These are phyloP conservation scores for Boletus sensibilis DNA, from an alignment of 768 basidiomycete genomes.

Conservation along the genomic window DNA sequence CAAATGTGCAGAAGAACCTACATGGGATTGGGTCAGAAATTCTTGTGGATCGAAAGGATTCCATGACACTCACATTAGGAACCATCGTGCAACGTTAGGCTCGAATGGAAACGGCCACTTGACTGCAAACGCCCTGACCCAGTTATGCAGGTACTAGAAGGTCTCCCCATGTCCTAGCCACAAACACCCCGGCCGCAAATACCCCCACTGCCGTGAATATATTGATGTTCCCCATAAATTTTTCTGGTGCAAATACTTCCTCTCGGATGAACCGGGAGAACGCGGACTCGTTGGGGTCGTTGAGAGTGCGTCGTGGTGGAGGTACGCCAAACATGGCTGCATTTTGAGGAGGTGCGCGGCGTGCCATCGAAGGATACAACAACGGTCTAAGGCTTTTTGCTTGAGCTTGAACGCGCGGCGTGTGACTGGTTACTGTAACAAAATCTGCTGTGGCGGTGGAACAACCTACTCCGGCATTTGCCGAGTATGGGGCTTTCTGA, in stretches of 20 bases:
- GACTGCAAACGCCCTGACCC: background rate
- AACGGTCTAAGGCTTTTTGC: background rate
- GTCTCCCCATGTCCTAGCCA: conserved; percentile 75
- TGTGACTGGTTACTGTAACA: background rate
- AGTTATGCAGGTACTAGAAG: conserved; percentile 63
- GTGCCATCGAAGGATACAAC: conserved; percentile 53
- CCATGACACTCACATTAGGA: conserved; percentile 7
- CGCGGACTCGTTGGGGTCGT: conserved; percentile 61
- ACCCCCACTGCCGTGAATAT: conserved; percentile 62
- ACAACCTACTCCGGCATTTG: conserved; percentile 7
- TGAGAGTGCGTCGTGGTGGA: conserved; percentile 42
- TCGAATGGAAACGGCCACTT: background rate
- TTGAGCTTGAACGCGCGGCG: background rate
- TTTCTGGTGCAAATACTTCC: conserved; percentile 71
- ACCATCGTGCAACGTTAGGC: background rate
- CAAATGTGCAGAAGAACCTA: conserved; percentile 1
- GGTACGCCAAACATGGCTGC: conserved; percentile 49
- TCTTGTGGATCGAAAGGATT: background rate
- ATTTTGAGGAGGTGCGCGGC: conserved; percentile 59
- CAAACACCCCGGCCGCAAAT: conserved; percentile 69
- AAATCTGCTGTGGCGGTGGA: background rate
- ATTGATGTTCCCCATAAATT: conserved; percentile 70
- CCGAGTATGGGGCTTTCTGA: conserved; percentile 10
- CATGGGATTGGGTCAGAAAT: background rate
- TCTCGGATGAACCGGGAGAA: conserved; percentile 56